phyloP scores from a whole-genome alignment of 306 rosid species.

The Rubus idaeus region DNA sequence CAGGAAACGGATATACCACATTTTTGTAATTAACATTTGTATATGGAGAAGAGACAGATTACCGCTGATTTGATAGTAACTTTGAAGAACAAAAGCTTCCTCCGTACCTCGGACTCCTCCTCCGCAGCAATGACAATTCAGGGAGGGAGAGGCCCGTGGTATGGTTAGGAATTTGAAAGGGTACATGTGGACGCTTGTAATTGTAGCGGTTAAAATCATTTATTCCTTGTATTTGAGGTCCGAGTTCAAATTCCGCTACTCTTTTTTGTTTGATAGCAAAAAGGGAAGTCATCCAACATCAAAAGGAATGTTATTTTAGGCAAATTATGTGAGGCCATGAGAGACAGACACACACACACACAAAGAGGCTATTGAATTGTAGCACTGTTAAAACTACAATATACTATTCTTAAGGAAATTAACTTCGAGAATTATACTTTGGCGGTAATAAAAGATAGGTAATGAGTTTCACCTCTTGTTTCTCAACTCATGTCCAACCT shows the following conservation, averaged over 20 bases:
- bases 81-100: slow-evolving; percentile 14
- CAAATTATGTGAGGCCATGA: too few species aligned
- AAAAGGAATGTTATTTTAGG: too few species aligned
- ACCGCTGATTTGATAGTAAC: background rate
- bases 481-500: background rate
- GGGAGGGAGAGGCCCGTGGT: background rate
- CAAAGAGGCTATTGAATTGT: too few species aligned
- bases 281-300: too few species aligned
- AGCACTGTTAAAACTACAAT: too few species aligned
- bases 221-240: background rate
- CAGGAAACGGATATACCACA: background rate
- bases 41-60: background rate
- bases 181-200: background rate
- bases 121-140: background rate
- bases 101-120: background rate
- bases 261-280: too few species aligned
- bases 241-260: too few species aligned
- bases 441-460: too few species aligned
- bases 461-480: too few species aligned
- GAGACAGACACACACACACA: too few species aligned
- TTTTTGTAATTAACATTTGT: background rate
- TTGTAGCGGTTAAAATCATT: background rate
- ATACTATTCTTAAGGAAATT: too few species aligned
- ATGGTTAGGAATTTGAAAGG: background rate
- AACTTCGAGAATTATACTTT: too few species aligned